Evolutionary conservation across 768 basidiomycete species (phyloP).

Genomic region (Fistulinella prunicolor): DNA sequence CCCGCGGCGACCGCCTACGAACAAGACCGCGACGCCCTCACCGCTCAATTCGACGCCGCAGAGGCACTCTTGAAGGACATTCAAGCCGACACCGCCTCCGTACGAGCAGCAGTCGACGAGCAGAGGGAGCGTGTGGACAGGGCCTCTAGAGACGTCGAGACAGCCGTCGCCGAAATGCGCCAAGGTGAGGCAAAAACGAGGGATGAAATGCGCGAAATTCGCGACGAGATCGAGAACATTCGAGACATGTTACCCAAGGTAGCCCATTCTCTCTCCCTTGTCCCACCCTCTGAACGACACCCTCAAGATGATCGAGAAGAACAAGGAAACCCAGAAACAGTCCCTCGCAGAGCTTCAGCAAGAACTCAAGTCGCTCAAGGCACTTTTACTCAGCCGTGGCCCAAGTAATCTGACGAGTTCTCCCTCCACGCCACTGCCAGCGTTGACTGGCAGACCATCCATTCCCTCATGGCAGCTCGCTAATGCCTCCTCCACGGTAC

Average conservation of each 20-base stretch:
- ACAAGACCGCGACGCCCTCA: conserved; percentile 78
- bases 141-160: conserved; percentile 69
- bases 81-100: conserved; percentile 69
- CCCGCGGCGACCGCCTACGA: conserved; percentile 88
- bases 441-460: conserved; percentile 56
- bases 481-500: conserved; percentile 27
- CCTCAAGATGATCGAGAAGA: conserved; percentile 89
- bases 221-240: conserved; percentile 87
- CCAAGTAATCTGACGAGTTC: conserved; percentile 44
- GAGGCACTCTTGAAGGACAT: conserved; percentile 80
- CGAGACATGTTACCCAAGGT: conserved; percentile 95
- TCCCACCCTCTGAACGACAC: neutral
- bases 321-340: conserved; percentile 78
- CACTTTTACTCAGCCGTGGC: conserved; percentile 76
- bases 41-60: conserved; percentile 87
- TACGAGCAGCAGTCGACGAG: conserved; percentile 69
- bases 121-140: conserved; percentile 72
- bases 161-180: conserved; percentile 69
- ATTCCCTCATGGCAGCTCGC: conserved; percentile 94
- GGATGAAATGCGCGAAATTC: conserved; percentile 88
- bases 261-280: conserved; percentile 9
- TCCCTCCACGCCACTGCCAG: conserved; percentile 49
- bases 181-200: conserved; percentile 75
- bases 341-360: conserved; percentile 86
- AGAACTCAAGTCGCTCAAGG: conserved; percentile 92